phyloP scores from a whole-genome alignment of 768 basidiomycete species.

The Chalciporus pseudorubinellus region DNA sequence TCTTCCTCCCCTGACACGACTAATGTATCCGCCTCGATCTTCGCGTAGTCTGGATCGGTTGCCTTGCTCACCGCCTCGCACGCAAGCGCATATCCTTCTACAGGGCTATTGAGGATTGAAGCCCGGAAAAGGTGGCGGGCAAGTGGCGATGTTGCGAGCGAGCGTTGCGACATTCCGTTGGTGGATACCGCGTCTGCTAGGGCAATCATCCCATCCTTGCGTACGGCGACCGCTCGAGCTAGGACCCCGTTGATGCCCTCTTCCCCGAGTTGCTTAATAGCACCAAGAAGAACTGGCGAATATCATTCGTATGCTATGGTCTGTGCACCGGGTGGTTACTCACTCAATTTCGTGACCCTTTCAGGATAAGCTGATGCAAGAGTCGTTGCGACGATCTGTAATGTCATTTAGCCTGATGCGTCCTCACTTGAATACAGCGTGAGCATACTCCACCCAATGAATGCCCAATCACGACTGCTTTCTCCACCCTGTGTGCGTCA shows the following conservation, averaged over 20 bases:
- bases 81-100: conserved; percentile 1
- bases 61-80: not conserved
- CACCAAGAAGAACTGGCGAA: not conserved
- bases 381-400: not conserved
- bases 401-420: not conserved
- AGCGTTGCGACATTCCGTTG: conserved; percentile 1
- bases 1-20: conserved; percentile 6
- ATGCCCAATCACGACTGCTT: conserved; percentile 4
- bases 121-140: not conserved
- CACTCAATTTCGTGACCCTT: conserved; percentile 1
- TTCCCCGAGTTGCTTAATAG: not conserved
- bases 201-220: conserved; percentile 9
- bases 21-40: conserved; percentile 1
- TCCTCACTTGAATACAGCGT: not conserved
- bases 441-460: conserved; percentile 7
- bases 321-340: not conserved
- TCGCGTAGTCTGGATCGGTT: not conserved
- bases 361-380: conserved; percentile 1
- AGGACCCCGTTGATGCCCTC: not conserved
- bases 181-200: conserved; percentile 1
- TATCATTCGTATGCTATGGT: not conserved
- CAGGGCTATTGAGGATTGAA: not conserved
- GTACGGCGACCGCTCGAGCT: not conserved
- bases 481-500: conserved; percentile 7
- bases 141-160: not conserved